A percentile compares a stretch with the other conserved stretches of the same genome.
Evolutionary conservation across 257 asterid species (phyloP).

Genomic region (Nicotiana tomentosiformis): DNA sequence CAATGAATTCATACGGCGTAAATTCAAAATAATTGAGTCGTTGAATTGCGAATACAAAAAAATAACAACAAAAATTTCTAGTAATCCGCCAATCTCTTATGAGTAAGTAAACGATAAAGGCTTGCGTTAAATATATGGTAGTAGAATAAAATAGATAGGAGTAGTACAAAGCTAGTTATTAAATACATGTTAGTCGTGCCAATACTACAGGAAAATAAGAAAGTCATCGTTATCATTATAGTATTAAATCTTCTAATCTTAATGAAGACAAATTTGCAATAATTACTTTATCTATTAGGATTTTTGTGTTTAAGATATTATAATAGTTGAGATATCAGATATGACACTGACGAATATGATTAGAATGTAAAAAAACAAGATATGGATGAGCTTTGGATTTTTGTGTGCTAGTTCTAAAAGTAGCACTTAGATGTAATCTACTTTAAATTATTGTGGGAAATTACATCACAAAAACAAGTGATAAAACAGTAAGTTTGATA

Average conservation of each 20-base stretch:
- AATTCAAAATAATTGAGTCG: no score
- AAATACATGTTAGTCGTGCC: background rate
- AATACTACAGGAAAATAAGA: background rate
- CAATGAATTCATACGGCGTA: no score
- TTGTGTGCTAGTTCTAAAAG: background rate
- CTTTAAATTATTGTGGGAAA: background rate
- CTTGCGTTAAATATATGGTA: background rate
- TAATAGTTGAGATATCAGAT: background rate
- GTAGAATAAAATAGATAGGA: background rate
- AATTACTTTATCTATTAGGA: background rate
- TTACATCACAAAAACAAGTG: background rate
- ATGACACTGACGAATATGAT: background rate
- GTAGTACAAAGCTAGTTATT: background rate
- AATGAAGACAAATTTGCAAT: background rate
- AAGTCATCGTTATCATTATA: background rate
- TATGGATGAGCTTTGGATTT: background rate
- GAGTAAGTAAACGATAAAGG: background rate
- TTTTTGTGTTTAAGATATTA: background rate
- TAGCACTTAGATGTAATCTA: background rate
- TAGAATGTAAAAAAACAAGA: background rate
- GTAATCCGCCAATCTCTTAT: background rate
- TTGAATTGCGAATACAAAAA: no score
- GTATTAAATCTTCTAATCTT: background rate
- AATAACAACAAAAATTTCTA: no score
- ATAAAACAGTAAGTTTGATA: background rate